Evolutionary conservation across 2,329 filamentous ascomycete species (phyloP), one percentile per base, ranked within the genome.

Genomic region (Trichoderma endophyticum): DNA sequence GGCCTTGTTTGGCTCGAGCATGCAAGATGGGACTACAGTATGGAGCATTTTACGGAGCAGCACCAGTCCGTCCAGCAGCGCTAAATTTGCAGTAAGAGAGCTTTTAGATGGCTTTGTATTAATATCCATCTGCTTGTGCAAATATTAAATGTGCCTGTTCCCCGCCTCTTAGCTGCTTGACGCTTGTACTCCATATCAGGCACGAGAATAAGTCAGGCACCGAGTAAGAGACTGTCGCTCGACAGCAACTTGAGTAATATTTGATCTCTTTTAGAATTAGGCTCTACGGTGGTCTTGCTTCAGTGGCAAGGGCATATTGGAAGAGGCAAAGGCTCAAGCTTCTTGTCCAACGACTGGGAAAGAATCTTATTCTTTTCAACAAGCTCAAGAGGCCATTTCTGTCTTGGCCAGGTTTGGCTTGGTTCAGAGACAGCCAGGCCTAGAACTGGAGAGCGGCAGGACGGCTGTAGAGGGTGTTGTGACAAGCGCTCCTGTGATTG

Each of bases 1-100:
- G 21, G 24, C 14, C 43, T n/a, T 28, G 32, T 12, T 34, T 51
- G 30, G 64, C 15, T 18, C 48, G 30, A 32, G 6, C 48, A 66
- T 66, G 48, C 48, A 36, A 56, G 28, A 66, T 36, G 43, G 30
- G 15, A 66, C 21, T 34, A 21, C 43, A 21, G 9, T 6, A 66
- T 30, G 61, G 36, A 32, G 61, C 26, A 54, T 21, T 15, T 64
- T 64, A 48, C 48, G 48, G n/a, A 54, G 48, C n/a, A 51, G n/a
- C 48, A 54, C 48, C 48, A 21, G 48, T 54, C 21, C 48, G 26
- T 54, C 21, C 48, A 18, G 61, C 24, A 64, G 59, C 26, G 28
- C 24, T 39, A 48, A n/a, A 28, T 4, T 8, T 39, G 15, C 59
- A 39, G 21, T 3, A 34, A 21, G 15, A 14, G n/a, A 28, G 24